Evolutionary conservation across 2,329 filamentous ascomycete genomes (phyloP), one percentile per base, ranked within the genome.

Genomic region (Akanthomyces muscarius): DNA sequence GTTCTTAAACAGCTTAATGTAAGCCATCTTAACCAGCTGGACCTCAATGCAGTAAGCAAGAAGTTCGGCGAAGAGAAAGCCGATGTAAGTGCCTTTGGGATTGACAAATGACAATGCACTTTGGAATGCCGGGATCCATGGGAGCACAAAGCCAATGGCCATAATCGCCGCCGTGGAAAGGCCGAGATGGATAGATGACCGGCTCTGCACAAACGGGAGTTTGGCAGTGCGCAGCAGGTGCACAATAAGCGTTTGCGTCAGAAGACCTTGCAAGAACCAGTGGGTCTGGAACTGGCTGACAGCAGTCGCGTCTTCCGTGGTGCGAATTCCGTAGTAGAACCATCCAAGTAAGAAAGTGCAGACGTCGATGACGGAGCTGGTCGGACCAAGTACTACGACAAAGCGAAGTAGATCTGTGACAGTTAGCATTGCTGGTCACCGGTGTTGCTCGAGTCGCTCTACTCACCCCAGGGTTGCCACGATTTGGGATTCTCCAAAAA

Each of bases 191-290:
- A 52, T 50, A 0, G 69, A 64, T 1, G 66, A 67, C 21, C 69
- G 67, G 61, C 67, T 69, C 45, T 71, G 68, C 16, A 71, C 18
- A 45, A 71, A 70, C 1, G 70, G 70, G 18, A 71, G 45, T 63
- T 68, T 71, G 55, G 67, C 66, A 5, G 70, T 71, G 23, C 70
- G 68, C 53, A 71, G 53, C 33, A 71, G 42, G 42, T 71, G 70
- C 25, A 71, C 70, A 41, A 71, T 71, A n/a, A 71, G 66, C 10
- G 70, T 71, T 57, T 71, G 70, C 18, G 70, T 71, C 18, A 71
- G 65, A 21, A 71, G 68, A 59, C 70, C 69, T 30, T 71, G 69
- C 1, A 71, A 65, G 53, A 71, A 71, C 70, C 70, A 71, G 56
- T 71, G 70, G 5, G 70, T 69, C 61, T 69, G 69, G 58, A 68